Conservation (phyloP, 2,329 filamentous ascomycete species). For the Aspergillus latus region DNA sequence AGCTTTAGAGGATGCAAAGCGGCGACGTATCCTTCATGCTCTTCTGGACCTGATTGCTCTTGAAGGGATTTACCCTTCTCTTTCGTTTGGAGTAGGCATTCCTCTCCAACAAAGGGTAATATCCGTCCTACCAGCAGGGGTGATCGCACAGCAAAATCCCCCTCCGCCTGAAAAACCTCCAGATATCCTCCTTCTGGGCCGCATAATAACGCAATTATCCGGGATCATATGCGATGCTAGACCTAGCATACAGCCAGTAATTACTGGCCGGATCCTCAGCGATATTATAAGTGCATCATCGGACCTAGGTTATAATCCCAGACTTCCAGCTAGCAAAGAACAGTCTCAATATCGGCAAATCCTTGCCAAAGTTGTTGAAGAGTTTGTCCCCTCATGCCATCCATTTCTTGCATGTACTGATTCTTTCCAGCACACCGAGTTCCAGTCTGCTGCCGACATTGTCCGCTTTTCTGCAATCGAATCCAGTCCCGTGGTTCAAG, state of each 20-base stretch:
- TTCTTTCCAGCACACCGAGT: slow-evolving; percentile 34
- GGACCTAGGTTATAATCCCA: slow-evolving; percentile 42
- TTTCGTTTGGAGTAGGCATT: slow-evolving; percentile 45
- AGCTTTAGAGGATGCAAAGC: slow-evolving; percentile 43
- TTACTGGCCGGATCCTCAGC: slow-evolving; percentile 41
- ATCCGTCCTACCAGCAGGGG: slow-evolving; percentile 43
- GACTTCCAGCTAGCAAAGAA: slow-evolving; percentile 17
- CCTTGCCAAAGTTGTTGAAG: slow-evolving; percentile 34
- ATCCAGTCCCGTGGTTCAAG: slow-evolving; percentile 42
- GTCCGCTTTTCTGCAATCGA: slow-evolving; percentile 39
- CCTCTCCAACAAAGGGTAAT: slow-evolving; percentile 46
- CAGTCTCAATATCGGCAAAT: slow-evolving; percentile 22
- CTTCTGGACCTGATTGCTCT: slow-evolving; percentile 45
- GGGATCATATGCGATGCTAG: slow-evolving; percentile 34
- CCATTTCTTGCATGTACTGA: slow-evolving; percentile 16
- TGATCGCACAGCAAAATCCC: slow-evolving; percentile 39
- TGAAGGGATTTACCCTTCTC: slow-evolving; percentile 47
- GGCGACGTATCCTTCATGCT: slow-evolving; percentile 41
- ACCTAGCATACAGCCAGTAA: slow-evolving; percentile 40
- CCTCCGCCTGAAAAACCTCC: slow-evolving; percentile 23
- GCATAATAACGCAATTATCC: slow-evolving; percentile 30
- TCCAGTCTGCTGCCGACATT: slow-evolving; percentile 36
- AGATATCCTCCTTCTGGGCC: slow-evolving; percentile 32
- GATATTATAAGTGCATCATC: slow-evolving; percentile 42
- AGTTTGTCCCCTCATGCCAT: slow-evolving; percentile 26